phyloP scores from a whole-genome alignment of 2,329 filamentous ascomycete genomes.

The Arthrobotrys megalospora region DNA sequence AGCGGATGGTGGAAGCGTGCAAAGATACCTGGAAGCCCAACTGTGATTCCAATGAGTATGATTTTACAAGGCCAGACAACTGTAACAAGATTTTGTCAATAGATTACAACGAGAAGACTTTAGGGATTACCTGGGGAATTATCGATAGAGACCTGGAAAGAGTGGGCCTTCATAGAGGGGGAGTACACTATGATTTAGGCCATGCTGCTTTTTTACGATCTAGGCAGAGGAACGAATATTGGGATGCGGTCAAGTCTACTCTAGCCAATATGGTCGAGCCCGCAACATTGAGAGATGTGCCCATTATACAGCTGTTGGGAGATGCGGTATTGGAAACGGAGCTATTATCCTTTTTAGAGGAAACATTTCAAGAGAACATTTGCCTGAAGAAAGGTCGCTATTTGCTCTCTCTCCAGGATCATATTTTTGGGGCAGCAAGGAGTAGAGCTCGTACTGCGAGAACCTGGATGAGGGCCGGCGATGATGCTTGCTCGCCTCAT shows the following conservation, averaged over 20 bases:
- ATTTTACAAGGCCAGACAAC: not conserved
- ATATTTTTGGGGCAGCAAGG: constrained; percentile 8
- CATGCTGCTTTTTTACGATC: not conserved
- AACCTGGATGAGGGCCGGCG: not conserved
- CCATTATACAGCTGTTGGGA: not conserved
- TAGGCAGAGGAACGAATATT: not conserved
- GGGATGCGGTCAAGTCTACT: constrained; percentile 4
- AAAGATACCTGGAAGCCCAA: not conserved
- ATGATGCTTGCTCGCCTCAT: not conserved
- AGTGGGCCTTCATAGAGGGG: not conserved
- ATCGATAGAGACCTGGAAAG: constrained; percentile 4
- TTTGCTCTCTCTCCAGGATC: not conserved
- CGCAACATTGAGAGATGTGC: not conserved
- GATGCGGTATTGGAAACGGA: not conserved
- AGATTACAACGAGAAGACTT: constrained; percentile 3
- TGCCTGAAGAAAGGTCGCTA: not conserved
- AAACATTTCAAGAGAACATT: not conserved
- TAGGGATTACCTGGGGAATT: constrained; percentile 3
- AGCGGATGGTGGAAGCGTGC: not conserved
- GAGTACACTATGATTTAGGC: not conserved
- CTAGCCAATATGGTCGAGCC: not conserved
- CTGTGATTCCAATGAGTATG: not conserved
- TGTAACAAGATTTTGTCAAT: not conserved
- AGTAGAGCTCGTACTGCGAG: not conserved
- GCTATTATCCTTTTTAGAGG: constrained; percentile 3